Base-by-base conservation (phyloP, 345 rosid species). In the Gossypium arboreum region DNA sequence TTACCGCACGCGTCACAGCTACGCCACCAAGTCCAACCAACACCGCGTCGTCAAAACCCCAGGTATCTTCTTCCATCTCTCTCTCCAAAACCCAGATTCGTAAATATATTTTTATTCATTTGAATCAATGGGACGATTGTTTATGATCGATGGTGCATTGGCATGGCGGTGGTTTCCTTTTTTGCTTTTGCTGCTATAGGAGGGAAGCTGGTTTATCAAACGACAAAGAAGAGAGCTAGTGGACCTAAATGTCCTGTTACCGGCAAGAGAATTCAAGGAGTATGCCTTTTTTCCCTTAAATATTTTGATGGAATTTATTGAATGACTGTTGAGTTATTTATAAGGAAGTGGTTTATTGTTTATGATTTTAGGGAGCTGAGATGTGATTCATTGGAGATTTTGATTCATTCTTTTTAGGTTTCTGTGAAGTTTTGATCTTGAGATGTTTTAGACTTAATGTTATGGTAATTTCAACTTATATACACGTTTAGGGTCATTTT, bases 1-100 rank as follows among this genome's bases (percentile, higher is more conserved):
- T 0, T 92, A 92, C 80, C 89, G 98, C 60, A 82, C 82, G 68
- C 89, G 98, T 52, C 98, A 94, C 85, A 92, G 97, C 85, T 94
- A 94, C 67, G 98, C 97, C 83, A 94, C 97, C 71, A 94, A 86
- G 60, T 94, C 98, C 2, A 94, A 94, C 84, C 97, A 94, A 89
- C 96, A 94, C 81, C 83, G 94, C 73, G 81, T 90, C 79, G 93
- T 94, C 87, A 94, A 90, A 83, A 94, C 97, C 41, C 98, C 98
- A 2, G 98, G 95, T 91, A 81, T 50, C 8, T 20, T 12, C n/a
- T 52, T 3, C 60, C 12, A 0, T 25, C 41, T 59, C 62, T 24
- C 15, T 24, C 62, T 4, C 34, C 62, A 1, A 2, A 10, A 48
- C 15, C 24, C 43, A 51, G 24, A 25, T 51, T 17, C 15, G 44